phyloP scores from a whole-genome alignment of 164 flowering plant species.

The Saururus chinensis region DNA sequence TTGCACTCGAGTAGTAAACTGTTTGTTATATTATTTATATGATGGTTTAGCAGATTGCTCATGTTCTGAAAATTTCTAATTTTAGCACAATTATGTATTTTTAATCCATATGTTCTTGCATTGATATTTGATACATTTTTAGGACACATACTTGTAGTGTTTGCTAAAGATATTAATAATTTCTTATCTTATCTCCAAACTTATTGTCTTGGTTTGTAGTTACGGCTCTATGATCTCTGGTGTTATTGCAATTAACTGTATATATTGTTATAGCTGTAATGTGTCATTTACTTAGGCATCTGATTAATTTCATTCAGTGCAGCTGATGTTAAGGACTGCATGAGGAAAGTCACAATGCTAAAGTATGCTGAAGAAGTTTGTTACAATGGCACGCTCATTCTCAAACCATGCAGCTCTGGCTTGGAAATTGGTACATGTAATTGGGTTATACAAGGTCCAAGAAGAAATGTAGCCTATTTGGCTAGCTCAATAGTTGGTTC shows the following conservation, averaged over 20 bases:
- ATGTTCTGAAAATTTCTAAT: too few relatives aligned
- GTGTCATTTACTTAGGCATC: conserved; percentile 1
- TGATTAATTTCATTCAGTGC: conserved; percentile 44
- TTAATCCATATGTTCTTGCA: too few relatives aligned
- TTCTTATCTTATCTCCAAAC: neutral
- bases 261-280: neutral
- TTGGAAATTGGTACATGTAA: conserved; percentile 81
- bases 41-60: too few relatives aligned
- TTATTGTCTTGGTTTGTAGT: neutral
- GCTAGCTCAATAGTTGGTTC: conserved; percentile 59
- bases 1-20: too few relatives aligned
- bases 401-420: conserved; percentile 85
- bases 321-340: conserved; percentile 64
- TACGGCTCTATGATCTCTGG: neutral
- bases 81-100: too few relatives aligned
- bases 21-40: too few relatives aligned
- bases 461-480: conserved; percentile 34
- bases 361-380: conserved; percentile 76
- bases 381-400: conserved; percentile 52
- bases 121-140: too few relatives aligned
- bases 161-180: neutral
- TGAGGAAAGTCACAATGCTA: conserved; percentile 50
- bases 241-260: neutral
- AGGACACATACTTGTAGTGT: too few relatives aligned
- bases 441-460: conserved; percentile 59